Evolutionary conservation across 306 rosid species (phyloP), one percentile per base, ranked within the genome.

Genomic region (Inga laurina): DNA sequence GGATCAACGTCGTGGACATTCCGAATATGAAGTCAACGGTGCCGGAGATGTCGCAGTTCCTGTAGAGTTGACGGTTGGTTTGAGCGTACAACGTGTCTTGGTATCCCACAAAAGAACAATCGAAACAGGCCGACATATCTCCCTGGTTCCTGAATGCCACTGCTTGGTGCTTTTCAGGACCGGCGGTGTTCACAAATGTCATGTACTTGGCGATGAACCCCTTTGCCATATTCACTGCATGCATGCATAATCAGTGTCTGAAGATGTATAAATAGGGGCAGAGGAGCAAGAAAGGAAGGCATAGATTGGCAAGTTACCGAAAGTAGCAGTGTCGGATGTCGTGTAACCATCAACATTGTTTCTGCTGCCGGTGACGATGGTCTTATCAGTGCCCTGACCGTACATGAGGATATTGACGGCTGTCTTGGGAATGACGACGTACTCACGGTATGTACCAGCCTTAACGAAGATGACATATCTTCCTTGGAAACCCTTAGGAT

Each of bases 1-100:
- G 97, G 83, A 92, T 90, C 21, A 89, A 7, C 0, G 82, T 67
- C 5, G 88, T 2, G 3, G 90, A 79, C 22, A 80, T 82, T 0
- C 97, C 94, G 21, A 92, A 92, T 30, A 92, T 92, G 90, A 82
- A 92, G 85, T 92, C 97, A 0, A 92, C 74, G 0, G 93, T 91
- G 14, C 97, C 97, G 0, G 94, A 90, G 69, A 92, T 84, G 14
- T 84, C 93, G 30, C 97, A 89, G 81, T 90, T 86, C 69, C 91
- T 76, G 86, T 81, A 92, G 88, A 92, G 90, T 24, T 90, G 93
- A 19, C 92, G 88, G 0, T 88, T 74, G 12, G 87, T 22, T 12
- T 91, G 93, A 8, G 49, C 83, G 72, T 89, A 92, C 35, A 91
- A 35, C 0, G 89, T 85, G 82, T 92, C 97, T 69, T 91, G 93